Evolutionary conservation across 768 basidiomycete species (phyloP).

Genomic region (Pulveroboletus sp.): DNA sequence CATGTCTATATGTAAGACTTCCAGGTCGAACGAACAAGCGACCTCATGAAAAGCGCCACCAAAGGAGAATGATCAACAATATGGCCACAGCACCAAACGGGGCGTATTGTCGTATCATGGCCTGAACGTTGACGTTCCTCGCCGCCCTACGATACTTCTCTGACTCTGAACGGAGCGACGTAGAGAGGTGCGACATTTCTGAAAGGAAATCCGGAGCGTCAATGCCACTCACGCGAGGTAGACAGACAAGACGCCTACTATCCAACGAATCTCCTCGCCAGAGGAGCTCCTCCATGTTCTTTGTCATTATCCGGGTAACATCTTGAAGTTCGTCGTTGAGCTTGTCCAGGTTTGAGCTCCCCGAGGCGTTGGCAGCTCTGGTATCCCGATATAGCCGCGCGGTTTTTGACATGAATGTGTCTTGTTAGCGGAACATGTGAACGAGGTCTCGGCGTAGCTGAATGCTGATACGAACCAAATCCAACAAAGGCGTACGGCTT

Average conservation of each 20-base stretch:
- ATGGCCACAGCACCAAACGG: conserved; percentile 81
- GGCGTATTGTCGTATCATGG: conserved; percentile 93
- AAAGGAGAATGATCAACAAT: conserved; percentile 71
- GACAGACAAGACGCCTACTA: conserved; percentile 47
- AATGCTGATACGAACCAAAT: conserved; percentile 63
- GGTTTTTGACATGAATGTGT: conserved; percentile 99
- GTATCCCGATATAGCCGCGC: conserved; percentile 93
- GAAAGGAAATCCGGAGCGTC: conserved; percentile 1
- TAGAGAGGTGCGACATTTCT: conserved; percentile 98
- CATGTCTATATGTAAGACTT: conserved; percentile 21
- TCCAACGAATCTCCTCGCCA: conserved; percentile 98
- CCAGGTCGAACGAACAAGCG: conserved; percentile 9
- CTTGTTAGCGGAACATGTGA: conserved; percentile 37
- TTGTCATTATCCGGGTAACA: conserved; percentile 99
- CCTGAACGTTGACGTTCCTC: conserved; percentile 88
- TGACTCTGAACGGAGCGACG: conserved; percentile 90
- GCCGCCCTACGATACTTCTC: conserved; percentile 97
- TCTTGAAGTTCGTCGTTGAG: conserved; percentile 96
- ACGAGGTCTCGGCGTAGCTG: background rate
- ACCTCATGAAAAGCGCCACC: conserved; percentile 69
- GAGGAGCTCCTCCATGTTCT: conserved; percentile 98
- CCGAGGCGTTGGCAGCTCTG: conserved; percentile 70
- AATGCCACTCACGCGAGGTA: background rate
- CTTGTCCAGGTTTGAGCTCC: conserved; percentile 66
- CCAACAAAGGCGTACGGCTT: conserved; percentile 99